Evolutionary conservation across 2,329 filamentous ascomycete genomes (phyloP).

Genomic region (Niveomyces coronatus): DNA sequence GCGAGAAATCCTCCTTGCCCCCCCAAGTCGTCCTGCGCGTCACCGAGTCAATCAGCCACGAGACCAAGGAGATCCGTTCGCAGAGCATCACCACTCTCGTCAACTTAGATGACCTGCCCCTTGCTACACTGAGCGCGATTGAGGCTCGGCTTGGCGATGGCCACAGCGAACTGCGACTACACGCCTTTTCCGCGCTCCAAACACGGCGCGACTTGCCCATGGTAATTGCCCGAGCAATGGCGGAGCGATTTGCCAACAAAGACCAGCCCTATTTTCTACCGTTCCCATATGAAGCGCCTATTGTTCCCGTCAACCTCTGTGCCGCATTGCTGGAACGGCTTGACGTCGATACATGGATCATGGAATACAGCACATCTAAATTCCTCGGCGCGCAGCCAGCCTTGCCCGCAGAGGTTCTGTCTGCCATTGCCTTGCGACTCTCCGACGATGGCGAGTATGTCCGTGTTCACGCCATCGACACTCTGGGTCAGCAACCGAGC

Average conservation of each 20-base stretch:
- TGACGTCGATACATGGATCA: background rate
- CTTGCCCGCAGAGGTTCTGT: background rate
- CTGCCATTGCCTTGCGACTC: background rate
- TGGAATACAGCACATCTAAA: background rate
- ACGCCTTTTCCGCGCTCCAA: background rate
- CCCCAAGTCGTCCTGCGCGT: background rate
- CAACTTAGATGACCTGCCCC: background rate
- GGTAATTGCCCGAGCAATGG: background rate
- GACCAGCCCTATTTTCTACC: background rate
- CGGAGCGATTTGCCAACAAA: background rate
- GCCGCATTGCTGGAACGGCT: background rate
- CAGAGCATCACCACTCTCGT: constrained; percentile 5
- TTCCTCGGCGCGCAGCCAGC: background rate
- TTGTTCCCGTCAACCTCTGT: background rate
- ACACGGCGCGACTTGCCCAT: background rate
- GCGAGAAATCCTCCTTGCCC: background rate
- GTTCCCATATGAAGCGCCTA: background rate
- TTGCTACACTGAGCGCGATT: background rate
- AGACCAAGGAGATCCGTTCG: background rate
- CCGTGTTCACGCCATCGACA: background rate
- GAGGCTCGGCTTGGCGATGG: background rate
- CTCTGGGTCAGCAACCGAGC: background rate
- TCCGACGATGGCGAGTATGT: background rate
- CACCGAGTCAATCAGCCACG: background rate
- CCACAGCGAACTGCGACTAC: background rate